Conservation (phyloP, 495 filamentous ascomycete species). For the Lepraria neglecta region DNA sequence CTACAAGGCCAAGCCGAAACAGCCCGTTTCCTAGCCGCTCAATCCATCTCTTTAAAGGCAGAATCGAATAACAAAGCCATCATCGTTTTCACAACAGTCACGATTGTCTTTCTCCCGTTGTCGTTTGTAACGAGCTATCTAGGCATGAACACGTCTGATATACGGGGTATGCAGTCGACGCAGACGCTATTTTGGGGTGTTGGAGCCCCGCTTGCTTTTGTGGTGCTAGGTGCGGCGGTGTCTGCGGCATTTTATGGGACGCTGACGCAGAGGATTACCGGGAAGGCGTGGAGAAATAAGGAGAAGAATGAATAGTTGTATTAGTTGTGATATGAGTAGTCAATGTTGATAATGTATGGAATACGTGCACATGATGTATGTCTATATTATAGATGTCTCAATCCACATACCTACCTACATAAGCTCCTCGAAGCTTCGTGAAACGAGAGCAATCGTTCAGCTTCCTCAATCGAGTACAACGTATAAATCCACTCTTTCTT, state of each 20-base stretch:
- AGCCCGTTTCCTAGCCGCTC: slow-evolving; percentile 16
- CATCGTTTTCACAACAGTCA: slow-evolving; percentile 38
- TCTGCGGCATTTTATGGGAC: slow-evolving; percentile 27
- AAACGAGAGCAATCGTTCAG: too few relatives aligned
- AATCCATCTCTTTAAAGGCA: slow-evolving; percentile 19
- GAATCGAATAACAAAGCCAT: slow-evolving; percentile 30
- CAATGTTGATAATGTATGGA: background rate
- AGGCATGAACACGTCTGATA: slow-evolving; percentile 46
- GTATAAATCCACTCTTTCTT: too few relatives aligned
- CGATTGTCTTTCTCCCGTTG: slow-evolving; percentile 43
- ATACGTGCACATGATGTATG: too few relatives aligned
- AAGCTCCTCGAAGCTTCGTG: too few relatives aligned
- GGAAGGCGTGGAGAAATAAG: slow-evolving; percentile 9
- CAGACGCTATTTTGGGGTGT: slow-evolving; percentile 48
- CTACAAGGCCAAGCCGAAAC: slow-evolving; percentile 26
- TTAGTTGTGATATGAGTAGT: background rate
- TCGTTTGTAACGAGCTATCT: slow-evolving; percentile 37
- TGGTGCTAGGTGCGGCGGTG: slow-evolving; percentile 26
- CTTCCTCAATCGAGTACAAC: too few relatives aligned
- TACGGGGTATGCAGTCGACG: slow-evolving; percentile 42
- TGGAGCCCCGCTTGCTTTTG: slow-evolving; percentile 40
- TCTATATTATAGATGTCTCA: too few relatives aligned
- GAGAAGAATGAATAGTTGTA: slow-evolving; percentile 13
- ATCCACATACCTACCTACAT: too few relatives aligned
- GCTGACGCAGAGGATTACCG: slow-evolving; percentile 7